phyloP scores from a whole-genome alignment of 495 filamentous ascomycete genomes.

The Mytilinidion resinicola region DNA sequence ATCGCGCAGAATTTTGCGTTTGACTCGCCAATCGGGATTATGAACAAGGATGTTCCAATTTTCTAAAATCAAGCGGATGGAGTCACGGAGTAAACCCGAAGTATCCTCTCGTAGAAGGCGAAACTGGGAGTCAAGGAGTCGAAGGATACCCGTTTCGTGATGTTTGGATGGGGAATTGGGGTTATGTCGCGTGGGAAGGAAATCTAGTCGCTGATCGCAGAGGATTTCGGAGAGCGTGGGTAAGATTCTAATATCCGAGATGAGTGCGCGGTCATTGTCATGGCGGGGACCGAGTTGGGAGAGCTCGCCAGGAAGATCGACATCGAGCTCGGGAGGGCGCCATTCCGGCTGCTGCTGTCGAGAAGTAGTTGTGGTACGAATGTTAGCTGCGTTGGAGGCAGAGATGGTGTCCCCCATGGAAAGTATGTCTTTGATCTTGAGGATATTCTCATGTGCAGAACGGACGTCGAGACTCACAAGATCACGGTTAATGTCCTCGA shows the following conservation, averaged over 20 bases:
- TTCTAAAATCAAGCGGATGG: slow-evolving; percentile 28
- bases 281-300: slow-evolving; percentile 51
- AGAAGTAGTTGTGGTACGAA: neutral
- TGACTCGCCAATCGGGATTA: neutral
- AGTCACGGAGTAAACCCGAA: slow-evolving; percentile 54
- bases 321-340: too few relatives aligned
- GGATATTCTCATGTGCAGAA: neutral
- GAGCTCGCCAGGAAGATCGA: slow-evolving; percentile 42
- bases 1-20: neutral
- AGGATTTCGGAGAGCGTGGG: slow-evolving; percentile 56
- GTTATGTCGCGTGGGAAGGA: slow-evolving; percentile 54
- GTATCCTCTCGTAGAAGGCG: slow-evolving; percentile 61
- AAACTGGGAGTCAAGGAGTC: slow-evolving; percentile 64
- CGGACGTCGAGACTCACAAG: neutral
- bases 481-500: neutral
- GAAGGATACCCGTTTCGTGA: slow-evolving; percentile 50
- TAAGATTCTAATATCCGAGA: slow-evolving; percentile 52
- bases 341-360: neutral
- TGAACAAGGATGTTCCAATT: too few relatives aligned
- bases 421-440: slow-evolving; percentile 2
- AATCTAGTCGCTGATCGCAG: slow-evolving; percentile 47
- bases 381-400: neutral
- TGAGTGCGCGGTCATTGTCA: slow-evolving; percentile 57
- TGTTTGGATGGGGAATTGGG: slow-evolving; percentile 44
- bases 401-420: neutral